A percentile compares a stretch with the other conserved stretches of the same genome.
Evolutionary conservation across 2,329 filamentous ascomycete species (phyloP).

Genomic region (Talaromyces rugulosus): DNA sequence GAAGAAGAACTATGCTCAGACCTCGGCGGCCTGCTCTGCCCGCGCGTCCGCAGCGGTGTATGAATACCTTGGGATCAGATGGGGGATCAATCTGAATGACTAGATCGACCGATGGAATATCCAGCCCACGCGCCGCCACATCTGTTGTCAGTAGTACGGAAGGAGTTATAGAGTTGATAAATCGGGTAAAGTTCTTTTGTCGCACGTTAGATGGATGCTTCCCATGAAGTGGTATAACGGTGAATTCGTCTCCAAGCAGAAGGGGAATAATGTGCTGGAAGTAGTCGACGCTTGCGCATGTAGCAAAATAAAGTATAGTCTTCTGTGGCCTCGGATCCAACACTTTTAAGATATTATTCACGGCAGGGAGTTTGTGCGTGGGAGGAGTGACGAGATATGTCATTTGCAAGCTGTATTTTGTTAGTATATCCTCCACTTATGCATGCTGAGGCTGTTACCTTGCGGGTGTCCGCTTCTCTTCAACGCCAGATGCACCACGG

Average conservation of each 20-base stretch:
- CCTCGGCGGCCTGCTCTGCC: conserved; percentile 66
- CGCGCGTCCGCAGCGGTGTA: conserved; percentile 62
- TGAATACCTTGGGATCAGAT: conserved; percentile 81
- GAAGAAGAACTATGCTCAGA: conserved; percentile 78
- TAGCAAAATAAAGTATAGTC: conserved; percentile 87
- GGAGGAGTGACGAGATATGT: conserved; percentile 73
- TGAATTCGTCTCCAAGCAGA: conserved; percentile 64
- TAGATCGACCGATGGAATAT: conserved; percentile 87
- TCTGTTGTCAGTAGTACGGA: conserved; percentile 88
- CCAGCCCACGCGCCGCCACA: conserved; percentile 81
- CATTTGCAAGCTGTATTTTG: conserved; percentile 66
- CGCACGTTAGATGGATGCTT: conserved; percentile 87
- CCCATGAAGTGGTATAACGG: conserved; percentile 78
- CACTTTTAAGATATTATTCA: conserved; percentile 65
- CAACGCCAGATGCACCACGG: conserved; percentile 66
- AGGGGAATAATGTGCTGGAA: conserved; percentile 75
- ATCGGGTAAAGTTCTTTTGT: conserved; percentile 79
- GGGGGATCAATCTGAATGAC: conserved; percentile 84
- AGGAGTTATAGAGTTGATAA: conserved; percentile 68
- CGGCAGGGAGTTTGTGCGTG: conserved; percentile 72
- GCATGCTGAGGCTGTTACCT: conserved; percentile 36
- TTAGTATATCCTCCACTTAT: not conserved
- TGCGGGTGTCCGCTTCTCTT: conserved; percentile 85
- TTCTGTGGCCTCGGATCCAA: conserved; percentile 74
- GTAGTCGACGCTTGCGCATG: conserved; percentile 92